These are phyloP conservation scores for Eruca vesicaria DNA, from an alignment of 441 rosid species.

Conservation along the genomic window DNA sequence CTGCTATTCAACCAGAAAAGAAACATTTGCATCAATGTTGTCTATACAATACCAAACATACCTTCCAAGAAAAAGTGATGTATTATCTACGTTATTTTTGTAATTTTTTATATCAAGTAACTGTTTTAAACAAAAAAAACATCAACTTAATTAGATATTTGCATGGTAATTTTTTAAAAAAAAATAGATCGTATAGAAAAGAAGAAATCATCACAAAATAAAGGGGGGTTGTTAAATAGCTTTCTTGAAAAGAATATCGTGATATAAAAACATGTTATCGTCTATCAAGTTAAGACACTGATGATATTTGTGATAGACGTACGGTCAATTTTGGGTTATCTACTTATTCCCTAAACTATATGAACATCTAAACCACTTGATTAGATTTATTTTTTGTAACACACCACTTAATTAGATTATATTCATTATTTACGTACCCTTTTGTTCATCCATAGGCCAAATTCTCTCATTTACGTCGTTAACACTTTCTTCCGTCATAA, in stretches of 20 bases:
- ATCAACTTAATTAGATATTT: background rate
- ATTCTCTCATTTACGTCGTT: slow-evolving; percentile 5
- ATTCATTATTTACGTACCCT: slow-evolving; percentile 12
- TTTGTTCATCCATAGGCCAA: slow-evolving; percentile 16
- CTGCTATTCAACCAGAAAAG: background rate
- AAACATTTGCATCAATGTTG: background rate
- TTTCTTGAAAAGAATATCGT: background rate
- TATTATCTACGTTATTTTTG: background rate
- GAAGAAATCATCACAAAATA: background rate
- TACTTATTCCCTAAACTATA: background rate
- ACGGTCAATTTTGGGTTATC: background rate
- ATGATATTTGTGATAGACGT: background rate
- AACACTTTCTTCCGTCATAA: background rate
- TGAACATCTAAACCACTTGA: background rate
- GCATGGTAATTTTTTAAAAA: background rate
- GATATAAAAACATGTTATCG: background rate
- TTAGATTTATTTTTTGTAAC: no score
- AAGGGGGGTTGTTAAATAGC: background rate
- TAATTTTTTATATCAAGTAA: background rate
- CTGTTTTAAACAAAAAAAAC: background rate
- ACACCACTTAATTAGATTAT: background rate
- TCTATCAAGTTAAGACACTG: background rate
- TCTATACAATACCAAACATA: background rate
- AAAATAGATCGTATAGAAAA: background rate
- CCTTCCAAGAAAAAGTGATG: background rate